phyloP scores from a whole-genome alignment of 2,329 filamentous ascomycete genomes.

The Daldinia sp. region DNA sequence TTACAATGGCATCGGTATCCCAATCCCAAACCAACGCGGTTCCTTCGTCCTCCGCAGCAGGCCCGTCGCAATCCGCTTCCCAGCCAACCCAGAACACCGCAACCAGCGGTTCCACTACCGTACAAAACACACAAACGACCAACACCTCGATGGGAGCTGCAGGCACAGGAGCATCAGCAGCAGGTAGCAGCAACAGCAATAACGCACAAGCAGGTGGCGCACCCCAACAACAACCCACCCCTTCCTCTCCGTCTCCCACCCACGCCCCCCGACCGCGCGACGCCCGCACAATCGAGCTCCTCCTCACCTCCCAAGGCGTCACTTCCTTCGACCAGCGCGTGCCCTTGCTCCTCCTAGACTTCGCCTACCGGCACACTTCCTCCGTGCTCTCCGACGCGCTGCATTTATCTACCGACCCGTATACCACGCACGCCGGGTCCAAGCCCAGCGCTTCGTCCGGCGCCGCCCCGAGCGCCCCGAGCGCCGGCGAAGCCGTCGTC shows the following conservation, averaged over 20 bases:
- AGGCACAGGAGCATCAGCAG: neutral
- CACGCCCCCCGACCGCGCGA: conserved; percentile 76
- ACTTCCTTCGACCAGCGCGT: conserved; percentile 85
- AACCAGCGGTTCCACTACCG: conserved; percentile 52
- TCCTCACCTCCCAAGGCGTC: conserved; percentile 83
- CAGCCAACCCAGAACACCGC: conserved; percentile 46
- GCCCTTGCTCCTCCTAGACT: conserved; percentile 84
- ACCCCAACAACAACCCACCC: conserved; percentile 43
- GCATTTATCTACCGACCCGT: conserved; percentile 76
- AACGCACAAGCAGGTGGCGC: conserved; percentile 42
- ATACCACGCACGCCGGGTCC: conserved; percentile 68
- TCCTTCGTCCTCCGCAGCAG: conserved; percentile 55
- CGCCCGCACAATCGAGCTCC: conserved; percentile 81
- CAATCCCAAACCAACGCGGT: conserved; percentile 67
- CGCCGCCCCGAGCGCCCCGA: conserved; percentile 61
- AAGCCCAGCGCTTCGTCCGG: conserved; percentile 64
- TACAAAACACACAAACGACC: conserved; percentile 45
- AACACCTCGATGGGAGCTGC: conserved; percentile 28
- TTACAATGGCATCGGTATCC: conserved; percentile 51
- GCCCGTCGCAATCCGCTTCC: conserved; percentile 47
- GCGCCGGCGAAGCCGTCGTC: conserved; percentile 67
- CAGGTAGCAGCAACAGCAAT: conserved; percentile 40
- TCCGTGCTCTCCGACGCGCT: conserved; percentile 77
- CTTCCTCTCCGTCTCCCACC: conserved; percentile 34
- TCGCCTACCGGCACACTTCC: conserved; percentile 85